Evolutionary conservation across 495 filamentous ascomycete genomes (phyloP), one percentile per base, ranked within the genome.

Genomic region (Penicillium maclennaniae): DNA sequence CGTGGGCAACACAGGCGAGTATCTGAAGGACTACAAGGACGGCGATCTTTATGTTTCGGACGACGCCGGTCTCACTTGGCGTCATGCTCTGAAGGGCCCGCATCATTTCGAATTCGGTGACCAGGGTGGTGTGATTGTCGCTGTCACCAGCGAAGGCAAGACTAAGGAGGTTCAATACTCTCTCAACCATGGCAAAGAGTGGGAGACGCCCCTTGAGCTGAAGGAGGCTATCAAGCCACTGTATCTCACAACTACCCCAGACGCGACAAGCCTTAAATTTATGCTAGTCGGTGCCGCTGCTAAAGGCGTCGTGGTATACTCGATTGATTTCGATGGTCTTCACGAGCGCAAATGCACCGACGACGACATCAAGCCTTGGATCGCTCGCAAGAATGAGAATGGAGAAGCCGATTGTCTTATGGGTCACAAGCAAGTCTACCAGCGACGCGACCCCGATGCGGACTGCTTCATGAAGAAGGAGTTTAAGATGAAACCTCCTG

Each of bases 71-170:
- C 65, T 86, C 49, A 95, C 84, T 12, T 98, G 93, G 93, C 79
- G 59, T 6, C 70, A 77, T 56, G 88, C 84, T 1, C 77, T 85
- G 6, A 73, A 91, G 19, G 86, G 86, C n/a, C 85, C 92, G 6
- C 91, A 97, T 68, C 92, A 88, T 64, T 97, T 96, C 69, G 91
- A 95, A 61, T 92, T 97, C 68, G 93, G 92, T 26, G 91, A 96
- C 55, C 83, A 92, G 57, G 93, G 93, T 6, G 87, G 91, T 20
- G 82, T 97, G 20, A 75, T 98, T 4, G 77, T 96, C 31, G 93
- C 93, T 7, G 73, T 96, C 37, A 73, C 76, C 31, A 89, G 96
- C 57, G 74, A 79, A 37, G 77, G 68, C 19, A 66, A 63, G 46
- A 88, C 87, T 7, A 69, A 90, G 44, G 69, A 87, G 56, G 73